Base-by-base conservation (phyloP, 1,139 yeast genomes). In the Magnusiomyces tetraspermus region DNA sequence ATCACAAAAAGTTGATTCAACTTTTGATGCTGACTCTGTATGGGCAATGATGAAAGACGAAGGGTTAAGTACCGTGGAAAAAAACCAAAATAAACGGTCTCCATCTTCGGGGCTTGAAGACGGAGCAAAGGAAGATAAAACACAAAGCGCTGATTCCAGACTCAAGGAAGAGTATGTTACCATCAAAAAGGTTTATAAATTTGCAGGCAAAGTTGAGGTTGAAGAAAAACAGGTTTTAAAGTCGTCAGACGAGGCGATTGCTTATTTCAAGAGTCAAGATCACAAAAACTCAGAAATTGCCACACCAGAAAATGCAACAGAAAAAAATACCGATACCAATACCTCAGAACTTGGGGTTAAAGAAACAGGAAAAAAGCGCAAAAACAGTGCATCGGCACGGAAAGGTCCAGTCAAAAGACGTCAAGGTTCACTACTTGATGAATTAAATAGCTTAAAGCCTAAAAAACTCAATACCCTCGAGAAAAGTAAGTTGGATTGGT, bases 401-500 rank as follows among this genome's bases (percentile, higher is more conserved):
- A 28, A 31, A n/a, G 49, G 49, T 4, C 49, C 56, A 13, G 67
- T 65, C 11, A 72, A 64, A 55, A 70, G 86, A 55, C 88, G 87
- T 63, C 73, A 95, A 58, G 83, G 87, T 1, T 82, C 95, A 5
- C 70, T 90, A 48, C 73, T 89, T 30, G 97, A 88, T 60, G 88
- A 80, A 44, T 77, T 82, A 26, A 78, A 80, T 21, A 71, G 76
- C 46, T 67, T 66, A 26, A 80, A 81, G 47, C 72, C 84, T 8
- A 74, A 80, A 54, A 90, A 89, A 66, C 74, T 94, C 57, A 86
- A 95, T 21, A 94, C 98, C 0, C 72, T 92, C 57, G 97, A 94
- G 66, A 92, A 92, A 67, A 86, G 96, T 1, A 76, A 95, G 57
- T 75, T 92, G 54, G 98, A 92, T 67, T 92, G 98, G 96, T 95